Percentiles rank a stretch among this genome's conserved stretches.
These are phyloP conservation scores for Fusarium sp. DNA, from an alignment of 2,329 filamentous ascomycete genomes.

Conservation along the genomic window DNA sequence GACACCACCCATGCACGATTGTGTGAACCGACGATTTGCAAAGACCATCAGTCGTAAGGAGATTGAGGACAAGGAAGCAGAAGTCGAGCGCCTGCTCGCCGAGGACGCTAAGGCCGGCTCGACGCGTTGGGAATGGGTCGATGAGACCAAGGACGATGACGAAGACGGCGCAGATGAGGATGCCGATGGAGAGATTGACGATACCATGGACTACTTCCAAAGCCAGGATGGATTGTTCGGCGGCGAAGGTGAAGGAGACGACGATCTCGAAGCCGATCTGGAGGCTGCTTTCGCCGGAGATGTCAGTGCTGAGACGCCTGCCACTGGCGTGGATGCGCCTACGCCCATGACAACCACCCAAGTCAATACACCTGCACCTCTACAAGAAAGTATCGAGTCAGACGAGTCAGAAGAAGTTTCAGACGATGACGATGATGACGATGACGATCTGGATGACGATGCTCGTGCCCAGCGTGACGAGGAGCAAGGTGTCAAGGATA, in stretches of 20 bases:
- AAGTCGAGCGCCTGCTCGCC: conserved; percentile 79
- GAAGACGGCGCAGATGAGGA: conserved; percentile 64
- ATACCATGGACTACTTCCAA: conserved; percentile 57
- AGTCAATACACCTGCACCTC: conserved; percentile 59
- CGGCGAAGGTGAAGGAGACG: conserved; percentile 57
- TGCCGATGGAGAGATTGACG: conserved; percentile 61
- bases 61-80: conserved; percentile 85
- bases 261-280: conserved; percentile 67
- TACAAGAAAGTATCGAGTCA: conserved; percentile 61
- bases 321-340: conserved; percentile 57
- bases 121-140: conserved; percentile 74
- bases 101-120: conserved; percentile 73
- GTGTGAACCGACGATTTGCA: conserved; percentile 83
- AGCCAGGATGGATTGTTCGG: conserved; percentile 46
- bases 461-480: conserved; percentile 63
- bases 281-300: conserved; percentile 64
- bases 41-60: conserved; percentile 85
- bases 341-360: conserved; percentile 61
- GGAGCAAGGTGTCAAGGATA: conserved; percentile 66
- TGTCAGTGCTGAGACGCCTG: conserved; percentile 56
- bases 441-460: conserved; percentile 67
- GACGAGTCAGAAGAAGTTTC: conserved; percentile 54
- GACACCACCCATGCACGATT: conserved; percentile 89
- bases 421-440: conserved; percentile 65
- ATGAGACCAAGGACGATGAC: conserved; percentile 62